Percentiles rank a stretch among this genome's conserved stretches.
phyloP scores from a whole-genome alignment of 257 asterid genomes.

The Gardenia jasminoides region DNA sequence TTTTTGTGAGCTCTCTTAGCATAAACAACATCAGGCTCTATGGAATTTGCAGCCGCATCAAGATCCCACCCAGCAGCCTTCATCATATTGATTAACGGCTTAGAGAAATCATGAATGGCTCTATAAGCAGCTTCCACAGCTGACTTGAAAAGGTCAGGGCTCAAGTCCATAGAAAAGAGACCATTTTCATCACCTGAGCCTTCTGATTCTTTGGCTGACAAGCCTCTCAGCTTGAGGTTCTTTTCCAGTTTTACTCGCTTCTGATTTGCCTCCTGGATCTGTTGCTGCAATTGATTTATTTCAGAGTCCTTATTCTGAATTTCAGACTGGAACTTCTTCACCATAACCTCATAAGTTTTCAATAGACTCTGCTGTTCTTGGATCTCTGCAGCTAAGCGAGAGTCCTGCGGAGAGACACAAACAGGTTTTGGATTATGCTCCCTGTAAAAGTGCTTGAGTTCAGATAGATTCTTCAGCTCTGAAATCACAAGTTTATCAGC shows the following conservation, averaged over 20 bases:
- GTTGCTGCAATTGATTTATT: conserved; percentile 78
- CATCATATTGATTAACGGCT: conserved; percentile 98
- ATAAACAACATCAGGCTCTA: conserved; percentile 66
- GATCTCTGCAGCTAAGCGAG: conserved; percentile 96
- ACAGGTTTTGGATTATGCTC: conserved; percentile 95
- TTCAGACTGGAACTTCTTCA: conserved; percentile 96
- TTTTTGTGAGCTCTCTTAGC: conserved; percentile 98
- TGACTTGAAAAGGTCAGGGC: conserved; percentile 71
- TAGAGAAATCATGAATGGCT: conserved; percentile 94
- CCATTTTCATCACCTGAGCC: conserved; percentile 59
- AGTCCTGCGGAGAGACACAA: conserved; percentile 89
- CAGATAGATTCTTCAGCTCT: conserved; percentile 86
- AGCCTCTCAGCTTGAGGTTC: conserved; percentile 91
- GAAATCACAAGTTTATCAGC: conserved; percentile 97
- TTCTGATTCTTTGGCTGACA: conserved; percentile 77
- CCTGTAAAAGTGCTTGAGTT: conserved; percentile 91
- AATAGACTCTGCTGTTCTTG: conserved; percentile 96
- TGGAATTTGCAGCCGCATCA: conserved; percentile 91
- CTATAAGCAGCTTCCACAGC: conserved; percentile 78
- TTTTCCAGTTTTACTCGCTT: conserved; percentile 89
- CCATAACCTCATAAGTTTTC: conserved; percentile 98
- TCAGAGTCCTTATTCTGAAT: conserved; percentile 95
- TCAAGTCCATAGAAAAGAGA: conserved; percentile 42
- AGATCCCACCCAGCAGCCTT: conserved; percentile 99
- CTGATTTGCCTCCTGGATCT: conserved; percentile 90